Evolutionary conservation across 2,329 filamentous ascomycete species (phyloP).

Genomic region (Trichoderma simmonsii): DNA sequence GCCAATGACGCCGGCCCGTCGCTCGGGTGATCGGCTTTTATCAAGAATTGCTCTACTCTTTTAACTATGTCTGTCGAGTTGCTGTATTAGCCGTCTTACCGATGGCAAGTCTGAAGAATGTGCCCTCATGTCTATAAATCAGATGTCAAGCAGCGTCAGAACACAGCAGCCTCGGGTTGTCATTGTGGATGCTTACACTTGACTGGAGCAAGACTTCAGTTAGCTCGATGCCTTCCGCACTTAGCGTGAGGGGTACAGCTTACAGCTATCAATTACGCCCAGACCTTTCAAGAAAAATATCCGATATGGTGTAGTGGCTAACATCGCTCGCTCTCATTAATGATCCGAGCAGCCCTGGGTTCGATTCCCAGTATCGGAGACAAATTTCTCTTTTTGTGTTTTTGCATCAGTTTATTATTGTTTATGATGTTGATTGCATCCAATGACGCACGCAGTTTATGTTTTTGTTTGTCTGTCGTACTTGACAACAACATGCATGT

Average conservation of each 20-base stretch:
- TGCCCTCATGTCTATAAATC: neutral
- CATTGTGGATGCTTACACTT: neutral
- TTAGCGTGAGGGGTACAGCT: neutral
- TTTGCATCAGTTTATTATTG: neutral
- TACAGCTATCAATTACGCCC: neutral
- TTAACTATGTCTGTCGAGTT: too few species aligned
- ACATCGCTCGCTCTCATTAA: constrained; percentile 32
- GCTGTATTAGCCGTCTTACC: neutral
- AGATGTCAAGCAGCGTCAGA: neutral
- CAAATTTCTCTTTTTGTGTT: neutral
- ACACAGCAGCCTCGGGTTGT: neutral
- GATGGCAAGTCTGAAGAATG: neutral
- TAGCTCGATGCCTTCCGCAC: neutral
- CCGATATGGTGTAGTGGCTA: constrained; percentile 38
- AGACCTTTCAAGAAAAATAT: neutral
- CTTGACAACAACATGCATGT: neutral
- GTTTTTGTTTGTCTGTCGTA: neutral
- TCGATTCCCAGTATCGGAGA: constrained; percentile 23
- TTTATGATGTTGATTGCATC: too few species aligned
- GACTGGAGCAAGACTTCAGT: neutral
- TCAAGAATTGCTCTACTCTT: neutral
- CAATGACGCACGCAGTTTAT: neutral
- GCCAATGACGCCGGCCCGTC: constrained; percentile 4
- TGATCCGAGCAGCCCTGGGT: constrained; percentile 21
- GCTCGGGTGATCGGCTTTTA: constrained; percentile 1